Conservation (phyloP, 352 stramenopile genomes). For the Globisporangium recalcitrans region DNA sequence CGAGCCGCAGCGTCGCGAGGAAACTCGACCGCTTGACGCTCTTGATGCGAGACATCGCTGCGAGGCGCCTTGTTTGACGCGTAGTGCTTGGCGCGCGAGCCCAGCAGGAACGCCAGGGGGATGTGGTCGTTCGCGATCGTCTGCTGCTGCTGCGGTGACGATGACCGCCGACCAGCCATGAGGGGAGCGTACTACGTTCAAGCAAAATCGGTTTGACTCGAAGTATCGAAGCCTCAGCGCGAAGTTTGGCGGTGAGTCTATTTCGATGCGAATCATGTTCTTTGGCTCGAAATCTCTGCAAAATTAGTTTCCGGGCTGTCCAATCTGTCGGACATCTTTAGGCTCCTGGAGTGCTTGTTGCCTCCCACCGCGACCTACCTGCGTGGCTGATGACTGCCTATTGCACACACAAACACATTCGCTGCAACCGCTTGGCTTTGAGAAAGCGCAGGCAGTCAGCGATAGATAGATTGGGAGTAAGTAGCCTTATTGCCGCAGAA, state of each 20-base stretch:
- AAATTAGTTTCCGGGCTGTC: background rate
- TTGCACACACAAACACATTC: background rate
- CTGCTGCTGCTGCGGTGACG: slow-evolving; percentile 2
- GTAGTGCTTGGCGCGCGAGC: slow-evolving; percentile 38
- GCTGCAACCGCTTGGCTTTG: background rate
- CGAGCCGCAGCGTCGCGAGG: slow-evolving; percentile 26
- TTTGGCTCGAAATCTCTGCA: background rate
- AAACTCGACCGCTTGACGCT: slow-evolving; percentile 24
- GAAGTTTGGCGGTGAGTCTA: background rate
- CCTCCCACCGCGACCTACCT: background rate
- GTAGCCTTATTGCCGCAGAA: too few species aligned
- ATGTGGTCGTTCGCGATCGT: slow-evolving; percentile 47
- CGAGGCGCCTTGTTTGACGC: background rate
- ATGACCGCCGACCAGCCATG: background rate
- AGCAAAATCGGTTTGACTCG: background rate
- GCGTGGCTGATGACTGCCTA: background rate
- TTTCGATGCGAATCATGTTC: background rate
- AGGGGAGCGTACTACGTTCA: background rate
- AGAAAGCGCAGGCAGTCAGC: background rate
- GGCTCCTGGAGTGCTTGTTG: background rate
- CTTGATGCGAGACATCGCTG: background rate
- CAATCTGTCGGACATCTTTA: background rate
- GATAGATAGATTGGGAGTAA: too few species aligned
- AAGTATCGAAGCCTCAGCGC: too few species aligned
- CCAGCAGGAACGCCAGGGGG: slow-evolving; percentile 64